These are phyloP conservation scores for Phialophora chinensis DNA, from an alignment of 2,329 filamentous ascomycete species.

Conservation along the genomic window DNA sequence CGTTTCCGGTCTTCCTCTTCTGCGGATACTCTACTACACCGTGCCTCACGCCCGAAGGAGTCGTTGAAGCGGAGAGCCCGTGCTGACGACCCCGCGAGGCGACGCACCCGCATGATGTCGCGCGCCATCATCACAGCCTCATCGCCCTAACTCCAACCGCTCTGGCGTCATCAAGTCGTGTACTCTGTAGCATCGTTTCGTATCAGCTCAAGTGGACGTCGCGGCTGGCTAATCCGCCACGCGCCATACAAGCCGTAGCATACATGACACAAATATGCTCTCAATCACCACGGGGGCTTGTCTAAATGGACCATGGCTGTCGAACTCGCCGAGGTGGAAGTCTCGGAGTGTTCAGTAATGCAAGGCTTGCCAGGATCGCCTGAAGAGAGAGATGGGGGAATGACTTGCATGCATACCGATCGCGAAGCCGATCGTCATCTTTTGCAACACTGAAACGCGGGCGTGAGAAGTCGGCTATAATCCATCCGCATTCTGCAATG, in stretches of 20 bases:
- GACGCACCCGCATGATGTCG: neutral
- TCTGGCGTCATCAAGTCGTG: neutral
- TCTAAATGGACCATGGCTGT: neutral
- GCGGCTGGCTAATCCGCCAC: too few species aligned
- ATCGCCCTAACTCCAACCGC: too few species aligned
- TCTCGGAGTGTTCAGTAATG: neutral
- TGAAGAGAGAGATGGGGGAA: neutral
- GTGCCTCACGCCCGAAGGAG: neutral
- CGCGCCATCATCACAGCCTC: neutral
- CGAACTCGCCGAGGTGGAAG: neutral
- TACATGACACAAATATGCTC: too few species aligned
- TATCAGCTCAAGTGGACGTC: too few species aligned
- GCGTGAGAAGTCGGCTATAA: slow-evolving; percentile 2
- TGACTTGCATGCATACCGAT: neutral
- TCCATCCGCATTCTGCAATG: neutral
- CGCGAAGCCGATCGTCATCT: neutral
- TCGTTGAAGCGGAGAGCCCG: neutral
- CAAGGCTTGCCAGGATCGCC: neutral
- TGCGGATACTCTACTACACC: neutral
- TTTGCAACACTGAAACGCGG: neutral
- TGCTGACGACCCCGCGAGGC: neutral
- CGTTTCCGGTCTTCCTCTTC: neutral
- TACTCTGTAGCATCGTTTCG: neutral
- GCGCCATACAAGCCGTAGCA: too few species aligned
- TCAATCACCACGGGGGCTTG: too few species aligned